Conservation (phyloP, 2,329 filamentous ascomycete genomes). For the Colletotrichum magnum region DNA sequence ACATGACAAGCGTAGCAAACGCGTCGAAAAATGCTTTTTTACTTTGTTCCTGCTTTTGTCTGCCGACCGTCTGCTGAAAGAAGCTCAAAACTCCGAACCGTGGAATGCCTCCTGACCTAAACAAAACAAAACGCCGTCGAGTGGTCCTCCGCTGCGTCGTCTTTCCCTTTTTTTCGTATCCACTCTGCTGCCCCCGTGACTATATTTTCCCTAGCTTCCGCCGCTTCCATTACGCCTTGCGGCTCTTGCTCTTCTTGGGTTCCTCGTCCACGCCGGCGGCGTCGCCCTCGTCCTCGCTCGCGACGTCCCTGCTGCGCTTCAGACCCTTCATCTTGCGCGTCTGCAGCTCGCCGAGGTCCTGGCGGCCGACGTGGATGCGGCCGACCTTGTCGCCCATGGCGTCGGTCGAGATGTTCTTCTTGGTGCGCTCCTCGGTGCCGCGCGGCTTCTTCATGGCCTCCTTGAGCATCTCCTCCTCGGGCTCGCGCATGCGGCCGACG, state of each 20-base stretch:
- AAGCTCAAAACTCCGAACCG: conserved; percentile 41
- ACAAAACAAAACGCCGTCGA: conserved; percentile 35
- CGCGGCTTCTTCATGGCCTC: conserved; percentile 90
- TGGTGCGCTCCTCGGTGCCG: conserved; percentile 80
- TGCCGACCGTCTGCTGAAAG: conserved; percentile 41
- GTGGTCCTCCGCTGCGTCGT: conserved; percentile 33
- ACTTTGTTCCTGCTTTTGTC: conserved; percentile 41
- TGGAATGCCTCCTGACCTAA: conserved; percentile 40
- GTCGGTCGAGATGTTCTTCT: conserved; percentile 97
- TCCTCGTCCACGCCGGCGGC: conserved; percentile 60
- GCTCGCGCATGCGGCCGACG: conserved; percentile 83
- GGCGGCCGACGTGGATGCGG: conserved; percentile 89
- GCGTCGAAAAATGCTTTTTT: conserved; percentile 32
- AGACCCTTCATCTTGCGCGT: conserved; percentile 99
- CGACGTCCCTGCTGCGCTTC: conserved; percentile 81
- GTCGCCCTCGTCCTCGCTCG: conserved; percentile 64
- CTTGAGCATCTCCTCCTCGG: conserved; percentile 86
- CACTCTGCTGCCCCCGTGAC: not conserved
- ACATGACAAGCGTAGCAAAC: not conserved
- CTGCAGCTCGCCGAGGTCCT: conserved; percentile 89
- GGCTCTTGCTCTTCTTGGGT: conserved; percentile 41
- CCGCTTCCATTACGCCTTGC: conserved; percentile 30
- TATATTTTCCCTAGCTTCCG: no score
- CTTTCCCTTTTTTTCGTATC: conserved; percentile 6
- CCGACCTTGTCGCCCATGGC: conserved; percentile 96